Base-by-base conservation (phyloP, 2,329 filamentous ascomycete genomes). In the Tolypocladium pustulatum region DNA sequence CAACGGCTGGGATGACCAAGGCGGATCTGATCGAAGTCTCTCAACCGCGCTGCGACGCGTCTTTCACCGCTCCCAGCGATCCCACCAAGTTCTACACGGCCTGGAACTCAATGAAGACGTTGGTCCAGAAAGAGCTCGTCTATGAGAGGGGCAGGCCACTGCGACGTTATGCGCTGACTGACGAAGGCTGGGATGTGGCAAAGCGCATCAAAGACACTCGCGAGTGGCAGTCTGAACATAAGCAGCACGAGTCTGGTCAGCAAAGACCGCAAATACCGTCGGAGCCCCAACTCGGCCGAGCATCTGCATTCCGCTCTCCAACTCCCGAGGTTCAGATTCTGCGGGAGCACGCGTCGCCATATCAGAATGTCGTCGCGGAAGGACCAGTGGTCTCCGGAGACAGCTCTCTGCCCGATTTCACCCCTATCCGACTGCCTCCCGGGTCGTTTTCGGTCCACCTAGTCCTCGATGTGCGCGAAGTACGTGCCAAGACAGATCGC, bases 71-170 rank as follows among this genome's bases (percentile, higher is more conserved):
- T 0, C 86, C 88, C 0, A 78, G 75, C 46, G 86, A 90, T 57
- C 77, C 87, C 0, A 85, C 79, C 13, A 88, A 85, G 59, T 89
- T 83, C 65, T 89, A 90, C 65, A 93, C 89, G 0, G 90, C 90
- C 0, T 94, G 89, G 89, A 88, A 83, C 66, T 91, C 89, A 1
- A 91, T 93, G 81, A 90, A 89, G 68, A 90, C 87, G 0, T 73
- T 94, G 37, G 64, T 86, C 6, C 78, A 84, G 57, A 91, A 92
- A 67, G 88, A 91, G 59, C 74, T 92, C 4, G 87, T 92, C 0
- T 86, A 85, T 59, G 86, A 89, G 64, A 84, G 83, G 57, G 87
- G 88, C 0, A 79, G 87, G 20, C 89, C 88, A 0, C 71, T 84
- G 22, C 81, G 84, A 60, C 83, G 81, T 63, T 94, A 91, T 67